Evolutionary conservation across 164 flowering plant genomes (phyloP).

Genomic region (Macadamia integrifolia): DNA sequence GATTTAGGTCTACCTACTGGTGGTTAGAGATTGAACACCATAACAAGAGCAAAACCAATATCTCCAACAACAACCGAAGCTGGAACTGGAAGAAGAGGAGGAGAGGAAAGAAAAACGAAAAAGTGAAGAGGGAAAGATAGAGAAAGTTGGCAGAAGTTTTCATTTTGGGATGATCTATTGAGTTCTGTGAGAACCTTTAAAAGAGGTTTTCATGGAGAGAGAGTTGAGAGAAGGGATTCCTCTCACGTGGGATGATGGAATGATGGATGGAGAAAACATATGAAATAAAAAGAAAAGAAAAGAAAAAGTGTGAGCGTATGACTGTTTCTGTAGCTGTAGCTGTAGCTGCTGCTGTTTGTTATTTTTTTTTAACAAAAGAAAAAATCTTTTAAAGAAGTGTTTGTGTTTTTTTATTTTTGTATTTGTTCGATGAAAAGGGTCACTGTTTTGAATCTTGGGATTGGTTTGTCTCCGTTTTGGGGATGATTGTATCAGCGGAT

Average conservation of each 20-base stretch:
- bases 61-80: conserved; percentile 14
- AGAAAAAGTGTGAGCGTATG: background rate
- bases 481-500: conserved; percentile 34
- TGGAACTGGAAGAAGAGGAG: conserved; percentile 1
- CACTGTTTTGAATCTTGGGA: conserved; percentile 45
- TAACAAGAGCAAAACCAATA: conserved; percentile 31
- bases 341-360: background rate
- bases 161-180: conserved; percentile 7
- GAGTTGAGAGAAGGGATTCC: conserved; percentile 6
- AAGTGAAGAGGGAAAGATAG: conserved; percentile 11
- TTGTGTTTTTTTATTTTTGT: conserved; percentile 16
- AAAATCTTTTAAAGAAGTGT: conserved; percentile 1
- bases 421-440: conserved; percentile 28
- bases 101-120: no score
- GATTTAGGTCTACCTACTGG: conserved; percentile 80
- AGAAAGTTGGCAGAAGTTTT: background rate
- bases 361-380: conserved; percentile 1
- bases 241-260: conserved; percentile 36
- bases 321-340: background rate
- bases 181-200: conserved; percentile 1
- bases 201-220: conserved; percentile 7
- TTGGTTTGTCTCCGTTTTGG: conserved; percentile 39
- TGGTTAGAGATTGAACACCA: conserved; percentile 56
- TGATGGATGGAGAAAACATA: conserved; percentile 20
- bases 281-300: conserved; percentile 15